These are phyloP conservation scores for Melampsora occidentalis DNA, from an alignment of 1,284 basidiomycete genomes.

Conservation along the genomic window DNA sequence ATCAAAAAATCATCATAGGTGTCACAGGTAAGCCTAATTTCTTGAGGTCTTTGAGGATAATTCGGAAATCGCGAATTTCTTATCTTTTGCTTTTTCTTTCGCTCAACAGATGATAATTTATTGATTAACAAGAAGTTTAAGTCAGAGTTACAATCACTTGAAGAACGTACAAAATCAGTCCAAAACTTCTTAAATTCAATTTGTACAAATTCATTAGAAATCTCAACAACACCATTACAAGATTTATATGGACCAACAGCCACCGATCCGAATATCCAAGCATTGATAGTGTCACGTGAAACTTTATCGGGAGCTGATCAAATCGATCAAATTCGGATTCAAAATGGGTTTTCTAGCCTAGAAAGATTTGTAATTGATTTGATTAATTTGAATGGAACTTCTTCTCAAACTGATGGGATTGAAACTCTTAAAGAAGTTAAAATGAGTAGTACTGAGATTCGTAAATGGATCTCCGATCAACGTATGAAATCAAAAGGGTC, in stretches of 20 bases:
- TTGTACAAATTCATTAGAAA: constrained; percentile 14
- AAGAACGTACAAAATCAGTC: constrained; percentile 65
- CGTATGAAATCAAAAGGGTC: background rate
- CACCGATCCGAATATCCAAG: constrained; percentile 77
- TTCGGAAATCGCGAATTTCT: too few relatives aligned
- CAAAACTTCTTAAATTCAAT: constrained; percentile 58
- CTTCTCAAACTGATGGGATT: background rate
- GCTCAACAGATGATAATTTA: background rate
- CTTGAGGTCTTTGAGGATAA: too few relatives aligned
- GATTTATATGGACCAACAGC: constrained; percentile 87
- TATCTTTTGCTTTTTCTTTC: background rate
- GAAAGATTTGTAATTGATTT: constrained; percentile 45
- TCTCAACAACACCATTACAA: constrained; percentile 39
- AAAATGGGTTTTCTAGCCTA: constrained; percentile 29
- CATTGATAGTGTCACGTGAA: constrained; percentile 79
- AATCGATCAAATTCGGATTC: constrained; percentile 59
- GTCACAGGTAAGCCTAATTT: constrained; percentile 73
- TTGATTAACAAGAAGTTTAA: constrained; percentile 6
- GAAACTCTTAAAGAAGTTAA: background rate
- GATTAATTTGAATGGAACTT: background rate
- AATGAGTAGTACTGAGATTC: constrained; percentile 28
- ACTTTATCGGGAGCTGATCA: constrained; percentile 71
- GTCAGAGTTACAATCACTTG: constrained; percentile 47
- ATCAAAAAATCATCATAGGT: constrained; percentile 79
- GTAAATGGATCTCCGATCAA: constrained; percentile 12